Base-by-base conservation (phyloP, 2,329 filamentous ascomycete species). In the Leptographium lundbergii region DNA sequence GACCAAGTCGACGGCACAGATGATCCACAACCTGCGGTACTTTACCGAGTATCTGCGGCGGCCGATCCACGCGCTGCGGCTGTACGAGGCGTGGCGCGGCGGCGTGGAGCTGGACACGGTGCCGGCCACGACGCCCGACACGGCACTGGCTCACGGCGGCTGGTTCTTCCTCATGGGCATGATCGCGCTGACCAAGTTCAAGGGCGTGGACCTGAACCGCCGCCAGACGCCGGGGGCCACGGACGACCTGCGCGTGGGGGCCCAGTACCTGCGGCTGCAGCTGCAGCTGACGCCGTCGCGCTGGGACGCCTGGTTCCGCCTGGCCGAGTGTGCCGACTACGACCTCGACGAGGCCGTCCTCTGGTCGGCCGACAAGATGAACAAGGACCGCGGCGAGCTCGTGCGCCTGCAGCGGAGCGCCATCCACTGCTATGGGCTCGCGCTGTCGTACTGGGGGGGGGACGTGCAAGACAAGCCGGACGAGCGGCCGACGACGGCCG, bases 111-210 rank as follows among this genome's bases (percentile, higher is more conserved):
- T 95, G 25, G 84, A 91, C 60, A 84, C 87, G 2, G 80, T 89
- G 6, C 77, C 82, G 0, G 84, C 91, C 9, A 81, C 85, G 52
- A 79, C 80, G 2, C 79, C 82, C 0, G 87, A 94, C 60, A 86
- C 84, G 57, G 80, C 81, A 0, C 73, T 95, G 39, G 91, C 91
- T 0, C 82, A 83, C 27, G 87, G 89, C 64, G 89, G 91, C 53
- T 97, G 92, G 92, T 96, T 90, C 70, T 96, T 94, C 70, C 75
- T 96, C 34, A 81, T 95, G 62, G 92, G 92, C 24, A 88, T 94
- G 78, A 88, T 95, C 59, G 86, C 89, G 2, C 78, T 97, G 59
- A 89, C 87, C 51, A 95, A 91, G 67, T 97, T 95, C 69, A 84
- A 83, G 64, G 79, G 75, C 36, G 80, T 81, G 69, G 88, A 76